A percentile compares a stretch with the other conserved stretches of the same genome.
Evolutionary conservation across 176 grass and related monocot species (phyloP).

Genomic region (Carex pumila): DNA sequence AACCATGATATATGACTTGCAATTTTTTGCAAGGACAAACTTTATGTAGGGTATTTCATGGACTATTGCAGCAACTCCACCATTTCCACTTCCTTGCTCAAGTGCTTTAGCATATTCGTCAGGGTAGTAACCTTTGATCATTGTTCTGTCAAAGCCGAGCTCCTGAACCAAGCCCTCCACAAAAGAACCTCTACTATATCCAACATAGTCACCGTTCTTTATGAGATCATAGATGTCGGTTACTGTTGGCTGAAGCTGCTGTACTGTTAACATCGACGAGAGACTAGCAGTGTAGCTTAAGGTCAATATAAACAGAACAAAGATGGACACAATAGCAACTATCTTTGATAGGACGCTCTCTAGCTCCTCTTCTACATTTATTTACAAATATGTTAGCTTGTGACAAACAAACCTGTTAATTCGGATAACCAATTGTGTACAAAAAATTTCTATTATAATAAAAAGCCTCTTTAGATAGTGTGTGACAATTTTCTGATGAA

Average conservation of each 20-base stretch:
- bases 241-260: constrained; percentile 38
- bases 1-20: constrained; percentile 38
- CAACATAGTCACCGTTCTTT: constrained; percentile 32
- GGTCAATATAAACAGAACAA: constrained; percentile 37
- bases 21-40: constrained; percentile 37
- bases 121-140: constrained; percentile 23
- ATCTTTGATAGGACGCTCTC: constrained; percentile 27
- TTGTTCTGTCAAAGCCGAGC: constrained; percentile 30
- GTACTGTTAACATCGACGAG: constrained; percentile 38
- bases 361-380: constrained; percentile 26
- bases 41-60: constrained; percentile 52
- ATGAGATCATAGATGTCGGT: constrained; percentile 34
- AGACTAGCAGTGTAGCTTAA: constrained; percentile 55
- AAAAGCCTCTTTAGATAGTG: too few relatives aligned
- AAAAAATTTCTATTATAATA: neutral
- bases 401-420: neutral
- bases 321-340: constrained; percentile 17
- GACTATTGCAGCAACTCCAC: constrained; percentile 37
- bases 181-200: constrained; percentile 30
- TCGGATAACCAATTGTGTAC: neutral
- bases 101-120: constrained; percentile 36
- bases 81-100: constrained; percentile 43
- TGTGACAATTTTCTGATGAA: too few relatives aligned
- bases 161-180: constrained; percentile 23
- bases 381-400: neutral